phyloP scores from a whole-genome alignment of 768 basidiomycete genomes.

The Agrocybe praecox region DNA sequence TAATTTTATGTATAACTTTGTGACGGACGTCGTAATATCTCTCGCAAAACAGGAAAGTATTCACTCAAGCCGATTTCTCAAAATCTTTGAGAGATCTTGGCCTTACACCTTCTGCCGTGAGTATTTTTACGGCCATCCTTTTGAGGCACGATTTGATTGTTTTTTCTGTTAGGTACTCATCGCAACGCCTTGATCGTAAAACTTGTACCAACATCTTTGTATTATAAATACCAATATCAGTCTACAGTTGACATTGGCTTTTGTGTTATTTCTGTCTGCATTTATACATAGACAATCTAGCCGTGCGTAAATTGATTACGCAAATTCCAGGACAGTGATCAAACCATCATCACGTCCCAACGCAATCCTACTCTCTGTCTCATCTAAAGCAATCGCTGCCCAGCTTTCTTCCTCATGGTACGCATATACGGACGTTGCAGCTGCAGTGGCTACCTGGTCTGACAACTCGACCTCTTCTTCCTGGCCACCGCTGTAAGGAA shows the following conservation, averaged over 20 bases:
- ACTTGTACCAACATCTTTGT: constrained; percentile 7
- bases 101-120: constrained; percentile 88
- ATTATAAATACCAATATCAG: neutral
- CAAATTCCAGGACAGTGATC: constrained; percentile 55
- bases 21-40: neutral
- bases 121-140: constrained; percentile 19
- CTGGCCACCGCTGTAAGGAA: constrained; percentile 2
- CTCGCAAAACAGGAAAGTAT: constrained; percentile 67
- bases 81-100: constrained; percentile 83
- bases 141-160: neutral
- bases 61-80: constrained; percentile 70
- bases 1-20: neutral
- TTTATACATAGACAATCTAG: neutral
- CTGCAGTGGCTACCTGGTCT: constrained; percentile 28
- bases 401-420: constrained; percentile 50
- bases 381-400: constrained; percentile 48
- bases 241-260: neutral
- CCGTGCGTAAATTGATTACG: constrained; percentile 20
- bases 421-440: constrained; percentile 45
- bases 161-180: constrained; percentile 50
- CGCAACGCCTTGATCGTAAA: constrained; percentile 38
- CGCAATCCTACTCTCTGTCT: constrained; percentile 49
- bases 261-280: neutral
- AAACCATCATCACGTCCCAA: constrained; percentile 45
- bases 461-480: constrained; percentile 24